Percentiles rank a stretch among this genome's conserved stretches.
Conservation (phyloP, 2,329 filamentous ascomycete species). For the Xylariomycetidae sp. region DNA sequence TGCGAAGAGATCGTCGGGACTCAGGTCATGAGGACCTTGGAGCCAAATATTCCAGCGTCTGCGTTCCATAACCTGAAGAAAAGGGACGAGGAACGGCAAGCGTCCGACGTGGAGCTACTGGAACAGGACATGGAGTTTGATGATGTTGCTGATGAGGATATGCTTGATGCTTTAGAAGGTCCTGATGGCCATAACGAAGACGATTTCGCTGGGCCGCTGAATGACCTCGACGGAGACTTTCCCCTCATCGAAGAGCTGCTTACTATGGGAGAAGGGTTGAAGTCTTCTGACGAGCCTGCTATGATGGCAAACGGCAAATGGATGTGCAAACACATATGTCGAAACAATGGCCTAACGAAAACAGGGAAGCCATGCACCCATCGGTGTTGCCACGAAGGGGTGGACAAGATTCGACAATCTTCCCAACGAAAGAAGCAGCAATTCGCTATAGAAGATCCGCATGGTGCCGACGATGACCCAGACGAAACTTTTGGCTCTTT, state of each 20-base stretch:
- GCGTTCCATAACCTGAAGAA: too few species aligned
- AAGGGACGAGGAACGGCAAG: constrained; percentile 3
- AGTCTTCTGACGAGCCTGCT: constrained; percentile 30
- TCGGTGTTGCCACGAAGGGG: constrained; percentile 63
- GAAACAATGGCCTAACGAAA: constrained; percentile 30
- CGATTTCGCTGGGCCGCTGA: constrained; percentile 9
- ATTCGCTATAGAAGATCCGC: too few species aligned
- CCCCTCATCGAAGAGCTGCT: constrained; percentile 44
- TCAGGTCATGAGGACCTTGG: constrained; percentile 24
- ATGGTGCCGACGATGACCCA: too few species aligned
- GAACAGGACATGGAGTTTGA: constrained; percentile 9
- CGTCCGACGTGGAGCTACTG: background rate
- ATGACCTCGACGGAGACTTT: constrained; percentile 37
- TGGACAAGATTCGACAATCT: constrained; percentile 55
- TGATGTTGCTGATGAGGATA: constrained; percentile 36
- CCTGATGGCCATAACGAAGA: constrained; percentile 14
- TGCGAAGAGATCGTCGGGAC: constrained; percentile 80
- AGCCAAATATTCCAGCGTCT: constrained; percentile 26
- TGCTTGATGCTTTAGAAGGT: constrained; percentile 28
- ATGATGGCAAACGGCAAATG: constrained; percentile 65
- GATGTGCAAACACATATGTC: constrained; percentile 65
- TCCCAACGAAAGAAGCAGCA: constrained; percentile 25
- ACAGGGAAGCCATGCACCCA: constrained; percentile 56
- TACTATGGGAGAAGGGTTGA: constrained; percentile 25
- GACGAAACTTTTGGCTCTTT: too few species aligned